phyloP scores from a whole-genome alignment of 2,329 filamentous ascomycete genomes.

The Calycina marina region DNA sequence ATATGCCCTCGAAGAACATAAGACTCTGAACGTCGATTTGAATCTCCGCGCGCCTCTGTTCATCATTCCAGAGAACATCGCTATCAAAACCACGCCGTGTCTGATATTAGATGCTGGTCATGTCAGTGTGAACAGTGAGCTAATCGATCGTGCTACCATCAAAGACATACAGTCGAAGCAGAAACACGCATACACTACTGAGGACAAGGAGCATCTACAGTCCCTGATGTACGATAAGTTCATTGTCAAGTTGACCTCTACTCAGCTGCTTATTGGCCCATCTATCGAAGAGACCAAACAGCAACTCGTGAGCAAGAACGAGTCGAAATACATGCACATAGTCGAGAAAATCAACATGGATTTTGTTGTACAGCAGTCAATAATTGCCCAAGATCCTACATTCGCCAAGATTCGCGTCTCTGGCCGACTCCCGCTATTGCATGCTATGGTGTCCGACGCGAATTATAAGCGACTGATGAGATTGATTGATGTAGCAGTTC shows the following conservation, averaged over 20 bases:
- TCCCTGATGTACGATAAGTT: constrained; percentile 98
- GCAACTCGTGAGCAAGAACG: constrained; percentile 56
- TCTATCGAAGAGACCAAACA: constrained; percentile 81
- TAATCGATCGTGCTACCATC: constrained; percentile 84
- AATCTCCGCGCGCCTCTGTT: constrained; percentile 93
- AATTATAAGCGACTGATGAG: constrained; percentile 98
- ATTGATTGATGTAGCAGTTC: constrained; percentile 87
- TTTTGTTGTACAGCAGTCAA: constrained; percentile 90
- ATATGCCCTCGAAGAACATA: constrained; percentile 94
- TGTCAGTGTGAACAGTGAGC: constrained; percentile 81
- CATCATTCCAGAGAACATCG: constrained; percentile 90
- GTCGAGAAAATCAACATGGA: constrained; percentile 96
- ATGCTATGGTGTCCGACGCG: constrained; percentile 80
- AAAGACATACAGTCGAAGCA: constrained; percentile 86
- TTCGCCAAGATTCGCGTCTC: constrained; percentile 84
- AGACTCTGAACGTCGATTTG: constrained; percentile 90
- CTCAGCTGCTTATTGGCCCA: constrained; percentile 86
- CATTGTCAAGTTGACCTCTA: constrained; percentile 80
- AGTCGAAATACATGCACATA: constrained; percentile 64
- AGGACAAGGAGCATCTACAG: constrained; percentile 78
- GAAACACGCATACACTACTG: constrained; percentile 70
- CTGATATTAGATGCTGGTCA: constrained; percentile 94
- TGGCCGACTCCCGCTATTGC: constrained; percentile 80
- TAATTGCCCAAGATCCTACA: constrained; percentile 89
- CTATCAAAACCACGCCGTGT: constrained; percentile 64